Base-by-base conservation (phyloP, 805 yeast species). In the Tetrapisispora arboricola region DNA sequence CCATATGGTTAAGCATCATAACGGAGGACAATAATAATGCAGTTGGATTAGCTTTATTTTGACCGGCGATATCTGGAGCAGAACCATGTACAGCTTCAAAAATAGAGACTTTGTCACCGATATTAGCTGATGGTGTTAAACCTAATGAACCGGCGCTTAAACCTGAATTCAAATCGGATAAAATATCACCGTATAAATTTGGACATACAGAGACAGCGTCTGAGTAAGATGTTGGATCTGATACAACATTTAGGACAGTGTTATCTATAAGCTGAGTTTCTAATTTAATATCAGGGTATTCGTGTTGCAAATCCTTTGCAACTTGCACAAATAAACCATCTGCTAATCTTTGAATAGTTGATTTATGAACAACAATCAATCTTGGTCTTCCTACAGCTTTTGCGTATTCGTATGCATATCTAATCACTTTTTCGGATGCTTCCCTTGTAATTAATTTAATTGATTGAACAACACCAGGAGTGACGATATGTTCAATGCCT, bases 11-110 rank as follows among this genome's bases (percentile, higher is more conserved):
- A 75, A 92, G 81, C 97, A 92, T 90, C 96, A 92, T 92, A 63
- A 88, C 86, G 35, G 97, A 90, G 38, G 96, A 86, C 63, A 92
- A 76, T 65, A 92, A 74, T 63, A 92, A 70, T 43, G 98, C 98
- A 47, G 98, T 92, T 71, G 98, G 98, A 79, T 92, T 92, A 50
- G 98, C 98, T 65, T 85, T 78, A 64, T 95, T 94, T 76, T 92
- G 86, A 63, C 98, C 98, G 48, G 97, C 97, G 61, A 92, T 92
- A 67, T 92, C 98, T 56, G 98, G 98, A 49, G 98, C 98, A 44
- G 97, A 88, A 66, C 98, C 98, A 68, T 92, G 98, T 61, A 92
- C 98, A 50, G 98, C 98, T 78, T 92, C 98, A 66, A 92, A 92
- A 64, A 92, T 90, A 43, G 96, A 86, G 49, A 90, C 95, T 65